A percentile compares a stretch with the other conserved stretches of the same genome.
These are phyloP conservation scores for Corymbia citriodora DNA, from an alignment of 441 rosid species.

Conservation along the genomic window DNA sequence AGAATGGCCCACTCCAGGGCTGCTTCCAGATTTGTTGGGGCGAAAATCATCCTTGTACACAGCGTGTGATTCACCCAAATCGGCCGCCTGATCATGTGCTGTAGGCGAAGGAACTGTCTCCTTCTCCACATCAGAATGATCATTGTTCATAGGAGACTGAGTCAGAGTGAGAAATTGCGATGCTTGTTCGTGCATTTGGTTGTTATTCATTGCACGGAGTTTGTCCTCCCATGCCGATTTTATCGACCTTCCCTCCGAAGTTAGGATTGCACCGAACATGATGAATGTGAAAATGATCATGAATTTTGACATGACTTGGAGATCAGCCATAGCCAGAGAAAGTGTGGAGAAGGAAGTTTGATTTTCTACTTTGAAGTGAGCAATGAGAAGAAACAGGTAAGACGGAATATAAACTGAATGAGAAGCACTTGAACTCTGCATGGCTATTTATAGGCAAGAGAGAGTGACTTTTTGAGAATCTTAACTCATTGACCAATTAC, in stretches of 20 bases:
- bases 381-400: not conserved
- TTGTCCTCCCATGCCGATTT: not conserved
- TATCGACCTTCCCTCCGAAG: not conserved
- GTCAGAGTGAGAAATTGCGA: not conserved
- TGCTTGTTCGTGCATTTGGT: not conserved
- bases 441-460: not conserved
- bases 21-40: constrained; percentile 42
- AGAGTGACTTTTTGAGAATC: not conserved
- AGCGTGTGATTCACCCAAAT: not conserved
- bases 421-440: not conserved
- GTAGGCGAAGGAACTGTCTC: not conserved
- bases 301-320: not conserved
- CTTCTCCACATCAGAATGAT: not conserved
- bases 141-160: not conserved
- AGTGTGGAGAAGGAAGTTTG: not conserved
- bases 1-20: constrained; percentile 48
- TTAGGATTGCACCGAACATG: not conserved
- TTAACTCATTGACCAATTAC: not conserved
- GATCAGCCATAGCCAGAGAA: not conserved
- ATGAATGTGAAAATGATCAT: not conserved
- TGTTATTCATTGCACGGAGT: not conserved
- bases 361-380: not conserved
- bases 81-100: not conserved
- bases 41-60: constrained; percentile 22
- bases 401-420: not conserved